A percentile compares a stretch with the other conserved stretches of the same genome.
Conservation (phyloP, 2,329 filamentous ascomycete genomes). For the Ophiostoma angusticollis region DNA sequence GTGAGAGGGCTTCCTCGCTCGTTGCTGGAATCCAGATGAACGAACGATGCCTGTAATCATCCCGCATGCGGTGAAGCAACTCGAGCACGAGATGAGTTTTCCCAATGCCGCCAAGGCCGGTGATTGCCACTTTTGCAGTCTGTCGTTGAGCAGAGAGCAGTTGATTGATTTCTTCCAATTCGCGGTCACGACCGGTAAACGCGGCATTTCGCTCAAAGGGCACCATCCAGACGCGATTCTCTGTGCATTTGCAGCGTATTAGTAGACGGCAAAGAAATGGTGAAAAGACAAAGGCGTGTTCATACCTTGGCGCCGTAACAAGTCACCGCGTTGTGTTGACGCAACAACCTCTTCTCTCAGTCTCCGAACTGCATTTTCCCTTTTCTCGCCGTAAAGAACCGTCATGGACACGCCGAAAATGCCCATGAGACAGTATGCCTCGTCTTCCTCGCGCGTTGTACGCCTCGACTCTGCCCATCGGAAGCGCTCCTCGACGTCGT, state of each 20-base stretch:
- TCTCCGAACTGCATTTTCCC: slow-evolving; percentile 2
- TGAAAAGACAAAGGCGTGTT: too few species aligned
- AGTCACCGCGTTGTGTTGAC: background rate
- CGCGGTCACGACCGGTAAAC: slow-evolving; percentile 17
- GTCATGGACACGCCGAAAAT: slow-evolving; percentile 13
- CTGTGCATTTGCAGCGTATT: background rate
- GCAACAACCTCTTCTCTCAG: slow-evolving; percentile 9
- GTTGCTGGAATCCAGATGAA: slow-evolving; percentile 29
- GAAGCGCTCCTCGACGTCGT: slow-evolving; percentile 16
- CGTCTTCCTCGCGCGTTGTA: slow-evolving; percentile 12
- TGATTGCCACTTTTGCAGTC: slow-evolving; percentile 17
- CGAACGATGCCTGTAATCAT: slow-evolving; percentile 19
- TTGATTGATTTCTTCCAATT: slow-evolving; percentile 12
- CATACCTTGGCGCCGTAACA: background rate
- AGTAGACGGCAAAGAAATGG: too few species aligned
- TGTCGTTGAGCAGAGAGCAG: slow-evolving; percentile 12
- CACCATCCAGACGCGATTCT: slow-evolving; percentile 5
- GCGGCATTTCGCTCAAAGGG: slow-evolving; percentile 17
- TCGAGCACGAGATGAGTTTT: slow-evolving; percentile 29
- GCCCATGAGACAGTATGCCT: slow-evolving; percentile 14
- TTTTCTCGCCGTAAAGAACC: slow-evolving; percentile 13
- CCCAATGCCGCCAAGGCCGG: slow-evolving; percentile 24
- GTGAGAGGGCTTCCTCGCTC: slow-evolving; percentile 19
- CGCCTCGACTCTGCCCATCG: slow-evolving; percentile 7
- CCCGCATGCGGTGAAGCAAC: slow-evolving; percentile 18